A percentile compares a stretch with the other conserved stretches of the same genome.
Conservation (phyloP, 352 stramenopile species). For the Phytophthora capsici region DNA sequence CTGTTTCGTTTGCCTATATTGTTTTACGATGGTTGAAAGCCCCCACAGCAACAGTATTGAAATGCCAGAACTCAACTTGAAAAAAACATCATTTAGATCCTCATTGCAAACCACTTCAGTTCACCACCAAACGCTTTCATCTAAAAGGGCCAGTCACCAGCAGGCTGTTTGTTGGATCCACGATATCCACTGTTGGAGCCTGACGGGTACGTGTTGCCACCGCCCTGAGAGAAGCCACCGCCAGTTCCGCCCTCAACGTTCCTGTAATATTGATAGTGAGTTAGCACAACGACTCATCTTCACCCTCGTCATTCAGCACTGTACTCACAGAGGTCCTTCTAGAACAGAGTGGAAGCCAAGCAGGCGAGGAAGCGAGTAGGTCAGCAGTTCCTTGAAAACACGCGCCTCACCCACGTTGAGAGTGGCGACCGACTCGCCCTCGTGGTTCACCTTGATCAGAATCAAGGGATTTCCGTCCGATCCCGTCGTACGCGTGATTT, state of each 20-base stretch:
- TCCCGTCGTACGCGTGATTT: constrained; percentile 48
- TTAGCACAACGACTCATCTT: neutral
- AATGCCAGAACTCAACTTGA: neutral
- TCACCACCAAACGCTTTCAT: constrained; percentile 9
- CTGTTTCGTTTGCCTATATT: constrained; percentile 33
- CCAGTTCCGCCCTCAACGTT: constrained; percentile 52
- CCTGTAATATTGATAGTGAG: constrained; percentile 24
- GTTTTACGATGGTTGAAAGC: neutral
- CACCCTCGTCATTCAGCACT: neutral
- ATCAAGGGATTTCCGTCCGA: constrained; percentile 59
- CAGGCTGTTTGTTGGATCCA: constrained; percentile 49
- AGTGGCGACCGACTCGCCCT: constrained; percentile 56
- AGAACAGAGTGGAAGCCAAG: constrained; percentile 82
- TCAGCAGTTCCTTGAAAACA: constrained; percentile 74
- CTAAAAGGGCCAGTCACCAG: constrained; percentile 83
- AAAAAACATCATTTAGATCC: neutral
- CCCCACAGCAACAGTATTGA: no score
- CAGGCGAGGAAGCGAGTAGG: constrained; percentile 78
- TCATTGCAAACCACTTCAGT: neutral
- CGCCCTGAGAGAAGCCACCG: constrained; percentile 30
- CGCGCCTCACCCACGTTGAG: constrained; percentile 78
- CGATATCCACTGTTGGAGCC: constrained; percentile 43
- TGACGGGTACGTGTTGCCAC: constrained; percentile 36
- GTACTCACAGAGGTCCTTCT: constrained; percentile 70
- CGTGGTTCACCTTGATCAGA: constrained; percentile 64